Evolutionary conservation across 2,329 filamentous ascomycete genomes (phyloP), one percentile per base, ranked within the genome.

Genomic region (Fusarium cicatricum): DNA sequence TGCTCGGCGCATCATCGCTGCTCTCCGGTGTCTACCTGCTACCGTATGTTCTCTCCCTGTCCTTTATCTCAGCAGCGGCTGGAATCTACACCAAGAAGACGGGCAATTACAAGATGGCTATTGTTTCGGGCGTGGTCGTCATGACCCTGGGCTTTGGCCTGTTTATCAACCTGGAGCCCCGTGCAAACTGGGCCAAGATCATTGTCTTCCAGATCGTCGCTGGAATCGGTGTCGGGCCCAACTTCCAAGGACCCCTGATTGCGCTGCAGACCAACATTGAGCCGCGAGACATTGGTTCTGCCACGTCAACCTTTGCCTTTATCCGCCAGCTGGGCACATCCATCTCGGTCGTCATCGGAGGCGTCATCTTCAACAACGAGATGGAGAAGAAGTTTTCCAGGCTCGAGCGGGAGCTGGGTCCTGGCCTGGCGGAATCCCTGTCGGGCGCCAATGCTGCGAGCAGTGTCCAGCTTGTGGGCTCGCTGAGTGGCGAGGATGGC

Each of bases 301-400:
- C 85, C 0, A 90, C 87, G 0, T 82, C 87, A 1, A 87, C 86
- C 2, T 88, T 90, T 60, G 80, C 83, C 9, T 90, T 90, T 69
- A 79, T 87, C 8, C 85, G 90, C 16, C 89, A 90, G 63, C 76
- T 92, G 3, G 87, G 86, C 10, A 90, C 86, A 0, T 82, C 86
- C 3, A 82, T 88, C 16, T 87, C 86, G 0, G 82, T 92, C 46
- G 89, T 91, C 2, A 79, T 92, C 33, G 90, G 90, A 19, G 86
- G 89, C n/a, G 89, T 91, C 39, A 82, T 93, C 32, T 92, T 93
- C 75, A 87, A 91, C 74, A 92, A 93, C 70, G 77, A 82, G 55
- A 90, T 92, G 86, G 75, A 85, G 60, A 78, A 77, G 40, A 82
- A 85, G 63, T 77, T 80, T 23, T 67, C 75, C 4, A 67, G 69